Conservation (phyloP, 2,329 filamentous ascomycete species). For the Phyllosticta citriasiana region DNA sequence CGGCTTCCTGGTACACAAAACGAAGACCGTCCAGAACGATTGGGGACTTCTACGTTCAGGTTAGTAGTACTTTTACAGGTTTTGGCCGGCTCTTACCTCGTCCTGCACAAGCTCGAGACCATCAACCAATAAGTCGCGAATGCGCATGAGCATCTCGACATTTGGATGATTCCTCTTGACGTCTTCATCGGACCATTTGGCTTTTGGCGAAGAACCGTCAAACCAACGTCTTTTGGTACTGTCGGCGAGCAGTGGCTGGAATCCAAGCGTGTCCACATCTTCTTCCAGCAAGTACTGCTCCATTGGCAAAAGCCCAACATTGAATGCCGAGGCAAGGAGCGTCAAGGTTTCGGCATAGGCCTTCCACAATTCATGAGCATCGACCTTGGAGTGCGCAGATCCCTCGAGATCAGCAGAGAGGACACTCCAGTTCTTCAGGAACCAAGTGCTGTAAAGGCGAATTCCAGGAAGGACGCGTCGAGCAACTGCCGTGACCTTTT, state of each 20-base stretch:
- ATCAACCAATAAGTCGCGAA: constrained; percentile 53
- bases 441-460: constrained; percentile 60
- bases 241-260: constrained; percentile 47
- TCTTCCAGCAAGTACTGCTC: constrained; percentile 57
- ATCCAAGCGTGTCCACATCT: constrained; percentile 56
- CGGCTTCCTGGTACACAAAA: constrained; percentile 46
- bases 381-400: constrained; percentile 43
- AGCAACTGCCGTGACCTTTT: constrained; percentile 48
- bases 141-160: constrained; percentile 56
- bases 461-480: constrained; percentile 53
- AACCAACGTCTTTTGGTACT: constrained; percentile 44
- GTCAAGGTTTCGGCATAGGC: constrained; percentile 55
- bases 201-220: constrained; percentile 37
- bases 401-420: constrained; percentile 46
- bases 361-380: constrained; percentile 55
- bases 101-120: constrained; percentile 48
- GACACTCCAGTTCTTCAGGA: constrained; percentile 45
- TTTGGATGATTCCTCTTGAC: constrained; percentile 47
- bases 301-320: constrained; percentile 44
- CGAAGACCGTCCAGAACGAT: constrained; percentile 38
- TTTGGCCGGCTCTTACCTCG: constrained; percentile 23
- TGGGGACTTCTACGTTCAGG: constrained; percentile 32
- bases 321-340: constrained; percentile 48
- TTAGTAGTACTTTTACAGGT: constrained; percentile 18
- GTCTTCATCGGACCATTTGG: constrained; percentile 40